Conservation (phyloP, 1,284 basidiomycete genomes). For the Marasmius tenuissimus region DNA sequence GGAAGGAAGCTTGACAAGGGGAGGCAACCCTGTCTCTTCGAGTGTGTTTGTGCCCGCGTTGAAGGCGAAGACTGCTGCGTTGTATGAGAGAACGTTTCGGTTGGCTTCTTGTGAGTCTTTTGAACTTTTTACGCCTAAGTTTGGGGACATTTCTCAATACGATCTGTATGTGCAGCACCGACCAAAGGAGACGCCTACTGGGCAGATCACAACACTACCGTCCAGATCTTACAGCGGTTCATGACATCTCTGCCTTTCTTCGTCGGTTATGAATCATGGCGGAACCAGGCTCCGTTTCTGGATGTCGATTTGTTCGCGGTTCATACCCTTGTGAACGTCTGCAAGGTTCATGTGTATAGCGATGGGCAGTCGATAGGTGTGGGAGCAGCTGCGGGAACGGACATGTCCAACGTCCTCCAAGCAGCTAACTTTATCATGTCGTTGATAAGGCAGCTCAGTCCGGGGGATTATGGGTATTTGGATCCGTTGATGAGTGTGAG, state of each 20-base stretch:
- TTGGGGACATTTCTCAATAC: conserved; percentile 4
- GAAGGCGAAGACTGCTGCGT: conserved; percentile 45
- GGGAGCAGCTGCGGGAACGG: conserved; percentile 22
- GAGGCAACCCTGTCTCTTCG: conserved; percentile 18
- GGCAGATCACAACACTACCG: conserved; percentile 38
- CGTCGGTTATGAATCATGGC: conserved; percentile 30
- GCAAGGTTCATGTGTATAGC: conserved; percentile 49
- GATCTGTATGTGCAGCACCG: conserved; percentile 14
- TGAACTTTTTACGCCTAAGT: conserved; percentile 11
- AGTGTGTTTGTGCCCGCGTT: conserved; percentile 31
- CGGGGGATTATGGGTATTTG: conserved; percentile 49
- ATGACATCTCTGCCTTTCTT: conserved; percentile 39
- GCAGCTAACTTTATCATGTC: conserved; percentile 44
- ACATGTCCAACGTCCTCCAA: conserved; percentile 24
- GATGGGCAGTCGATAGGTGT: conserved; percentile 31
- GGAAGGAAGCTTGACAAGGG: background rate
- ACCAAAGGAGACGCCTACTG: conserved; percentile 31
- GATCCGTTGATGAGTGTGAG: conserved; percentile 52
- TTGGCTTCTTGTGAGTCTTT: conserved; percentile 38
- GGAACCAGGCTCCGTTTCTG: conserved; percentile 28
- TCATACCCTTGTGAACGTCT: conserved; percentile 49
- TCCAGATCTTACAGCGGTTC: conserved; percentile 44
- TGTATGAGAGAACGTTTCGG: conserved; percentile 51
- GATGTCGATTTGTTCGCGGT: conserved; percentile 49
- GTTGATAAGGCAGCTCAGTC: conserved; percentile 45